phyloP scores from a whole-genome alignment of 179 eudicot species.

The Beta lomatogona region DNA sequence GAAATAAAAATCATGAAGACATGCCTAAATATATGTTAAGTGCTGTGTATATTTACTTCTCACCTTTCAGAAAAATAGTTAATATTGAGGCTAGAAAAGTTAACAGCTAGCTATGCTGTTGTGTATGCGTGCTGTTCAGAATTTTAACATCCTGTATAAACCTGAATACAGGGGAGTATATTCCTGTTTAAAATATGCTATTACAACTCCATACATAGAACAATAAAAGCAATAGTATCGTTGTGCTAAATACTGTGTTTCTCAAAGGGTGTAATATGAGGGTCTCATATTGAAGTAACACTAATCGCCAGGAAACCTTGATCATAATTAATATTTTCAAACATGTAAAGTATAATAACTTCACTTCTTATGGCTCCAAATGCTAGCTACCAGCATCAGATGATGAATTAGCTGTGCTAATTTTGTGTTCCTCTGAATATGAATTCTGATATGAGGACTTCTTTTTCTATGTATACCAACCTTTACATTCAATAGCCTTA shows the following conservation, averaged over 20 bases:
- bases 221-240: not conserved
- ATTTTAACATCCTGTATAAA: not conserved
- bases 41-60: not conserved
- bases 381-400: not conserved
- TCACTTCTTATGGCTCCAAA: not conserved
- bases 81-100: not conserved
- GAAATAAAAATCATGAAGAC: not conserved
- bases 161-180: not conserved
- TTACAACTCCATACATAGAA: not conserved
- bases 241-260: not conserved
- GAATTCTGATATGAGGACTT: not conserved
- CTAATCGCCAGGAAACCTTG: not conserved
- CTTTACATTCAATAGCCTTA: not conserved
- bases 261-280: not conserved
- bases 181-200: not conserved
- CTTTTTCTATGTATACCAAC: not conserved
- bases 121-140: not conserved
- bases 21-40: not conserved
- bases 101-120: not conserved
- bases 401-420: too few species aligned
- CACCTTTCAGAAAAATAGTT: not conserved
- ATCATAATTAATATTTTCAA: too few species aligned
- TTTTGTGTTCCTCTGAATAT: not conserved
- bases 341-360: not conserved
- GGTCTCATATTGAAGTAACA: not conserved